Percentiles rank a stretch among this genome's conserved stretches.
Evolutionary conservation across 2,329 filamentous ascomycete genomes (phyloP).

Genomic region (Fusarium secorum): DNA sequence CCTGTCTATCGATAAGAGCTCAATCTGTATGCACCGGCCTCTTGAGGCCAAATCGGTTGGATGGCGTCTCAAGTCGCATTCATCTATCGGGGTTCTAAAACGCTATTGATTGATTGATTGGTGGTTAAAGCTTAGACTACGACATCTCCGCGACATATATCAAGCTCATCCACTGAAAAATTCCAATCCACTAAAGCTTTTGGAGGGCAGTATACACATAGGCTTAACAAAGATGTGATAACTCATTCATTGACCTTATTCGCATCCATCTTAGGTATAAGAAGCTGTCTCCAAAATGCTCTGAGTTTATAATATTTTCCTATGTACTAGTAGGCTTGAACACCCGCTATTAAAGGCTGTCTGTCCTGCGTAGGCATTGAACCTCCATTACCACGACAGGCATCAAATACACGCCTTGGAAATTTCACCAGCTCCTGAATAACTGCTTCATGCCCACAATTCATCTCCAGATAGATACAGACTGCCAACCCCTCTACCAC

Average conservation of each 20-base stretch:
- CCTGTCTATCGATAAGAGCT: slow-evolving; percentile 35
- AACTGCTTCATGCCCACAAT: slow-evolving; percentile 15
- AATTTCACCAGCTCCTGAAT: slow-evolving; percentile 27
- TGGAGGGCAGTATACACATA: neutral
- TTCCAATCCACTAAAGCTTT: neutral
- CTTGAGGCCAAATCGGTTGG: neutral
- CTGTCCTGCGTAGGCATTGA: neutral
- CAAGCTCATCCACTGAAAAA: neutral
- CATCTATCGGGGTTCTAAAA: slow-evolving; percentile 26
- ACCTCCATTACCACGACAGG: neutral
- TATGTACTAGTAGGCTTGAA: neutral
- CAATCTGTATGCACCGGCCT: slow-evolving; percentile 17
- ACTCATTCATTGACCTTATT: neutral
- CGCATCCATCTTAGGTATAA: fast-evolving
- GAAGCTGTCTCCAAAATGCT: neutral
- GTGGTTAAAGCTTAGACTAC: neutral
- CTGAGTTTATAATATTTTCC: neutral
- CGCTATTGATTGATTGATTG: neutral
- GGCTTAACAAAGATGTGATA: neutral
- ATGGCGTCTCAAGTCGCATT: slow-evolving; percentile 24
- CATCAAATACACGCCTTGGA: slow-evolving; percentile 29
- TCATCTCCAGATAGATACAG: slow-evolving; percentile 48
- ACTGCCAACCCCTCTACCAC: slow-evolving; percentile 60
- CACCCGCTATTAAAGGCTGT: neutral
- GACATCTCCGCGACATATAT: neutral